Conservation (phyloP, 2,329 filamentous ascomycete genomes). For the Ploettnerulaceae sp. region DNA sequence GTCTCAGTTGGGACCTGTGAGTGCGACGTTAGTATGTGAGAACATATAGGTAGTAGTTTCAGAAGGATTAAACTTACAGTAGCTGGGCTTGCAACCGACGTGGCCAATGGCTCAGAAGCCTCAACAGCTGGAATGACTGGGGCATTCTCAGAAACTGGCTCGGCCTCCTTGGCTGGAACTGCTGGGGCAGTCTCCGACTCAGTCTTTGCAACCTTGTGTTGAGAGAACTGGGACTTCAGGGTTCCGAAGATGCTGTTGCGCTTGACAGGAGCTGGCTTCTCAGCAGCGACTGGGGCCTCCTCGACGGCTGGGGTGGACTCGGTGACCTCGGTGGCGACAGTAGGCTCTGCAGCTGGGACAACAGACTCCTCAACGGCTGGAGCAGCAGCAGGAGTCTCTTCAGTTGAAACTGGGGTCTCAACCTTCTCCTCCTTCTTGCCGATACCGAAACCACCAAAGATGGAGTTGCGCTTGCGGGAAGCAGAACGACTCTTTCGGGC, state of each 20-base stretch:
- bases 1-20: conserved; percentile 29
- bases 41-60: background rate
- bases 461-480: conserved; percentile 61
- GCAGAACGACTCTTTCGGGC: conserved; percentile 58
- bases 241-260: conserved; percentile 33
- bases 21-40: background rate
- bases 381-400: conserved; percentile 39
- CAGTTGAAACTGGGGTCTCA: conserved; percentile 22
- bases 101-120: conserved; percentile 29
- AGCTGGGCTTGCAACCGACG: conserved; percentile 26
- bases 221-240: conserved; percentile 30
- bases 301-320: conserved; percentile 34
- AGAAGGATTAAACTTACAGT: conserved; percentile 18
- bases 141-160: conserved; percentile 32
- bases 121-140: conserved; percentile 35
- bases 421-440: conserved; percentile 36
- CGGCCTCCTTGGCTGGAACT: conserved; percentile 33
- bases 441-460: conserved; percentile 52
- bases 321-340: conserved; percentile 37
- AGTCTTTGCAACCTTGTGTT: conserved; percentile 31
- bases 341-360: conserved; percentile 16
- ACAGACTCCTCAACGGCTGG: conserved; percentile 31
- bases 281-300: conserved; percentile 34
- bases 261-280: conserved; percentile 33
- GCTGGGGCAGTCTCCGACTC: conserved; percentile 24